These are phyloP conservation scores for Ogataea nitratoaversa DNA, from an alignment of 805 yeast species.

Conservation along the genomic window DNA sequence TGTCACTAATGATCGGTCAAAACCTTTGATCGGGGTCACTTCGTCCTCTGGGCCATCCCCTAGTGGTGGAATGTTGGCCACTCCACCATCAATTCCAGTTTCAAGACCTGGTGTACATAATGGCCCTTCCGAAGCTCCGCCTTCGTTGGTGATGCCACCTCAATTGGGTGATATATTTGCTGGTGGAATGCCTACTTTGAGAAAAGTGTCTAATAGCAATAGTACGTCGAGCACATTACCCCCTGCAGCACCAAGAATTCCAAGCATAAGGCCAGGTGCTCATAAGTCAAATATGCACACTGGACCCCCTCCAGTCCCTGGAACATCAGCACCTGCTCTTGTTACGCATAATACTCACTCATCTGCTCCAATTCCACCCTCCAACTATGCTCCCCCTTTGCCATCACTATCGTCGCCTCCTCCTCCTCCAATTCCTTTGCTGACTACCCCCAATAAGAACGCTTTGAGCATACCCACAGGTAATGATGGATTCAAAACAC, in stretches of 20 bases:
- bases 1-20: conserved; percentile 62
- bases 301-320: conserved; percentile 17
- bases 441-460: conserved; percentile 6
- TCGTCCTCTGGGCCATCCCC: conserved; percentile 13
- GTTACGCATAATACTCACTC: too few species aligned
- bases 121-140: conserved; percentile 14
- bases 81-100: conserved; percentile 26
- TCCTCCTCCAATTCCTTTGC: conserved; percentile 14
- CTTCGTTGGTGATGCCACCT: conserved; percentile 36
- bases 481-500: not conserved
- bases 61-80: conserved; percentile 11
- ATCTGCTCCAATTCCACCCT: too few species aligned
- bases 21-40: conserved; percentile 43
- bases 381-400: conserved; percentile 5
- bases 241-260: conserved; percentile 8
- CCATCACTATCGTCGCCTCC: conserved; percentile 12
- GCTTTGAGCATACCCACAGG: conserved; percentile 4
- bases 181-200: conserved; percentile 74
- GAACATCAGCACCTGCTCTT: conserved; percentile 1
- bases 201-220: conserved; percentile 28
- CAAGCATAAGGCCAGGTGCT: conserved; percentile 2
- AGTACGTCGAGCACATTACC: conserved; percentile 15
- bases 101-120: conserved; percentile 8
- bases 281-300: conserved; percentile 7
- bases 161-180: conserved; percentile 68